These are phyloP conservation scores for Geotrichum carabidarum DNA, from an alignment of 1,139 yeast species.

Conservation along the genomic window DNA sequence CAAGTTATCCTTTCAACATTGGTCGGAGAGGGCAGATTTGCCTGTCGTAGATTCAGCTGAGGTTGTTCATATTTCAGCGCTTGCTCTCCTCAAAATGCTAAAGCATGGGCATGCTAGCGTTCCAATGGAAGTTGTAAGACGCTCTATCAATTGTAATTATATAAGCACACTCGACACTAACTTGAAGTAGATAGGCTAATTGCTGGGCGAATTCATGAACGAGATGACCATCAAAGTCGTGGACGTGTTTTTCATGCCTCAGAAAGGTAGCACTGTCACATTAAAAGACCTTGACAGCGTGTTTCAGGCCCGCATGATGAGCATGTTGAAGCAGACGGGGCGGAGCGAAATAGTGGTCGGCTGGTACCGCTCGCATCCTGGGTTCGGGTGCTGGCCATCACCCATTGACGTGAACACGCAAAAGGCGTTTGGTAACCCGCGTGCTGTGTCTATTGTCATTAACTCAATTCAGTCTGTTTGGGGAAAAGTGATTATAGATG, in stretches of 20 bases:
- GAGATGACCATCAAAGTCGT: constrained; percentile 95
- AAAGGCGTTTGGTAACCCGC: constrained; percentile 88
- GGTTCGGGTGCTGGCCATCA: constrained; percentile 97
- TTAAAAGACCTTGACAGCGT: constrained; percentile 99
- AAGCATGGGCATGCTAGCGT: constrained; percentile 99
- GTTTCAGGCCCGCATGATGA: constrained; percentile 99
- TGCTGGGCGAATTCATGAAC: constrained; percentile 97
- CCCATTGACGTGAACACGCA: constrained; percentile 96
- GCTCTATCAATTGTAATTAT: not conserved
- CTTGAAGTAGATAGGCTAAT: constrained; percentile 68
- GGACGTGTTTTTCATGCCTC: constrained; percentile 99
- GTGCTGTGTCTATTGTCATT: constrained; percentile 96
- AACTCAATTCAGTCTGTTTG: constrained; percentile 98
- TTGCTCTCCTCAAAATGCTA: constrained; percentile 92
- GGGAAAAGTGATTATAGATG: constrained; percentile 98
- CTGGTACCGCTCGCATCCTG: constrained; percentile 99
- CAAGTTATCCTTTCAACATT: too few species aligned
- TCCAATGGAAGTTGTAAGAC: constrained; percentile 83
- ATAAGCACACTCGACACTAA: not conserved
- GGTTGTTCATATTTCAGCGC: constrained; percentile 91
- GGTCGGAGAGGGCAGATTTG: too few species aligned
- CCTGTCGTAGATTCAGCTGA: constrained; percentile 88
- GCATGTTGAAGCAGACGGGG: constrained; percentile 97
- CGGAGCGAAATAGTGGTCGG: constrained; percentile 98
- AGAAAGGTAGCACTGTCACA: constrained; percentile 88